A percentile compares a stretch with the other conserved stretches of the same genome.
Conservation (phyloP, 345 rosid genomes). For the Euclidium syriacum region DNA sequence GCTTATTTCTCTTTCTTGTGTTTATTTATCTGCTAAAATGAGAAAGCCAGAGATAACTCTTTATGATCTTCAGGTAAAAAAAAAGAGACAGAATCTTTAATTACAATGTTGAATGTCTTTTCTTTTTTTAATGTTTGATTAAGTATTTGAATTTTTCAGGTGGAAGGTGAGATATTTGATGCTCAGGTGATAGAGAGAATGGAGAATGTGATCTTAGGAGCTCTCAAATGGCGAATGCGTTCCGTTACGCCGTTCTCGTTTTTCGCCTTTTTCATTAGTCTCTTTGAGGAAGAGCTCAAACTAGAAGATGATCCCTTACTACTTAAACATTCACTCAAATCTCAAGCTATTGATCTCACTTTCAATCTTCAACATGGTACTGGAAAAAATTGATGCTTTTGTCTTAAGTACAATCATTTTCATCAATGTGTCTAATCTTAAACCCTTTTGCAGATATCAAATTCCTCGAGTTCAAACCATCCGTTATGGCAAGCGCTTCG, state of each 20-base stretch:
- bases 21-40: slow-evolving; percentile 75
- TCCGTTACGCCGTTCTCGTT: slow-evolving; percentile 87
- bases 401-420: neutral
- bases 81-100: slow-evolving; percentile 3
- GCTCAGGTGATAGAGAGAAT: slow-evolving; percentile 53
- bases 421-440: neutral
- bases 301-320: slow-evolving; percentile 35
- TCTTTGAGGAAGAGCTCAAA: slow-evolving; percentile 50
- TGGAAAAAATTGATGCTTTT: neutral
- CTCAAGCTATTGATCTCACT: slow-evolving; percentile 55
- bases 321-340: slow-evolving; percentile 39
- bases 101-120: slow-evolving; percentile 1
- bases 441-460: slow-evolving; percentile 38
- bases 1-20: slow-evolving; percentile 66
- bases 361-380: slow-evolving; percentile 65
- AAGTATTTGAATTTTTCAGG: slow-evolving; percentile 19
- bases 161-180: slow-evolving; percentile 46
- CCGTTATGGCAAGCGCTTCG: slow-evolving; percentile 63
- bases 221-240: slow-evolving; percentile 87
- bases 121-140: neutral
- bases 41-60: slow-evolving; percentile 43
- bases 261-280: slow-evolving; percentile 46
- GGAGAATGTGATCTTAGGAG: slow-evolving; percentile 69
- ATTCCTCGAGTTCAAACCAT: slow-evolving; percentile 68
- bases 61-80: slow-evolving; percentile 43